Evolutionary conservation across 148 eudicot genomes (phyloP), one percentile per base, ranked within the genome.

Genomic region (Cornus florida): DNA sequence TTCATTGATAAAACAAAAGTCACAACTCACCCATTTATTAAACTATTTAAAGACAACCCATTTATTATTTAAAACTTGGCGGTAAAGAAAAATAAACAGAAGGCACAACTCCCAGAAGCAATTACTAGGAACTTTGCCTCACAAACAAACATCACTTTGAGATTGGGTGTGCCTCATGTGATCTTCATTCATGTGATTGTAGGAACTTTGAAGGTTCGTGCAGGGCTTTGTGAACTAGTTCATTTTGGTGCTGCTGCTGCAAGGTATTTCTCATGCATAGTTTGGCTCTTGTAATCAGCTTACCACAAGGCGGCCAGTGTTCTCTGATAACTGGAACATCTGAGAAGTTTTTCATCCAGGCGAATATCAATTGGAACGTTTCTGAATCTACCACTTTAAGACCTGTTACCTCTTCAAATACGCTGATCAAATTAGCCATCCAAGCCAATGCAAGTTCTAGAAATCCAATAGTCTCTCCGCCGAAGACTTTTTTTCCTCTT

Each of bases 251-350:
- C n/a, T 23, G 38, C 39, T 19, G 23, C 66, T 23, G 48, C 38
- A 13, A 80, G 22, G 16, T n/a, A 4, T 16, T 20, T 23, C 50
- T 80, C 69, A 28, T 69, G 74, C 10, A 68, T 68, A 64, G 74
- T 28, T 53, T 68, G 38, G 48, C 53, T 38, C 74, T 80, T 80
- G 64, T 23, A 46, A 80, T 56, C 17, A 74, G 38, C 35, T 80
- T 80, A n/a, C 74, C 82, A 33, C 59, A 69, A 50, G 82, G 69
- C 3, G 82, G 82, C 78, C 78, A 74, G n/a, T 69, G 74, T 56
- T 75, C 82, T 38, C 74, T 67, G 41, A 80, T 67, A 33, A 35
- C 73, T 22, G 77, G 78, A 74, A 74, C 50, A 68, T 80, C 73
- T 16, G 78, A 67, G 41, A 74, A 74, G 73, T 67, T 74, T 10